Evolutionary conservation across 176 grass and related monocot species (phyloP), one percentile per base, ranked within the genome.

Genomic region (Oryza coarctata): DNA sequence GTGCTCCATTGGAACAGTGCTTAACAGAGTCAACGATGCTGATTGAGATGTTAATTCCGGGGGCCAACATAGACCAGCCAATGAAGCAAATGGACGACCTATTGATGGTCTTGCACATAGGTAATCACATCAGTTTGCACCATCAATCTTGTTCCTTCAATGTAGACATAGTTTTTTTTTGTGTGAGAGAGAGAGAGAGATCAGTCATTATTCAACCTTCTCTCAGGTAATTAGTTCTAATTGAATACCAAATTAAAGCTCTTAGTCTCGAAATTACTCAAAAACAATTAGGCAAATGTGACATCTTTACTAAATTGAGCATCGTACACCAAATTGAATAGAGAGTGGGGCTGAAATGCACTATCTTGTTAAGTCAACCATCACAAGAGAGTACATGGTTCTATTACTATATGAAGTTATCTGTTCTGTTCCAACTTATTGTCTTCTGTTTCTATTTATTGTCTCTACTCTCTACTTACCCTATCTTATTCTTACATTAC

Each of bases 1-100:
- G 45, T 87, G 89, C 63, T 97, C 91, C 73, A 80, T 94, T 68
- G 91, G 94, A 35, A 90, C 90, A 65, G 86, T 92, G 90, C 82
- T 88, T 49, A 94, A 75, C 83, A 89, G 94, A 87, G 44, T 60
- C 52, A 94, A 10, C 23, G 91, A 97, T 61, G 66, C 75, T 33
- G 91, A 93, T 47, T 77, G 82, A 71, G 84, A 87, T 70, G 82
- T 85, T 68, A 93, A 93, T 70, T 78, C 74, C 9, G 28, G 76
- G 50, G 70, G 68, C 63, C 91, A 87, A 82, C 77, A 80, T 22
- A 90, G 88, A 32, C 5, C 63, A 55, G 41, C 70, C 32, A 93
- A 79, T 29, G 87, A 93, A 82, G 81, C 26, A 55, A 82, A 81
- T 9, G 47, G n/a, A 26, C 68, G 85, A 38, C 73, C 85, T 44